phyloP scores from a whole-genome alignment of 257 asterid species.

The Solanum pimpinellifolium region DNA sequence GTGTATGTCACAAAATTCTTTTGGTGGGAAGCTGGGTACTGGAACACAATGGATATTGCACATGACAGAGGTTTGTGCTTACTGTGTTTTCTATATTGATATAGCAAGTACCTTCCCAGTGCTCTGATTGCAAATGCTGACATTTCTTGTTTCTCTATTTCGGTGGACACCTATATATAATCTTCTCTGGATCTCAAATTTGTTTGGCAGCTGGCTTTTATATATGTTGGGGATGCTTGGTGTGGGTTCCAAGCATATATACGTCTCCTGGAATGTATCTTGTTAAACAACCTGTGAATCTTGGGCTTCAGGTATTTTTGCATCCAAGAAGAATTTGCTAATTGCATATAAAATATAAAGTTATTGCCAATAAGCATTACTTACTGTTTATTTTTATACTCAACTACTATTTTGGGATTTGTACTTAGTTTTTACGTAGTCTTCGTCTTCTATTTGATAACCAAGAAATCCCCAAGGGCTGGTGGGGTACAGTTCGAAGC shows the following conservation, averaged over 20 bases:
- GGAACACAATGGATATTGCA: constrained; percentile 99
- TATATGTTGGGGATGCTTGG: constrained; percentile 99
- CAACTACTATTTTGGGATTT: neutral
- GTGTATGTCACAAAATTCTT: constrained; percentile 89
- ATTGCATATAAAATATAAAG: neutral
- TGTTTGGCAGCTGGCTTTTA: constrained; percentile 84
- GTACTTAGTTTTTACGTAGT: neutral
- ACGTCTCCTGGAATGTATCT: constrained; percentile 99
- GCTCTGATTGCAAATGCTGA: neutral
- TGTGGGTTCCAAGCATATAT: constrained; percentile 91
- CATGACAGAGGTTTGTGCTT: constrained; percentile 82
- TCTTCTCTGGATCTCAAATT: neutral
- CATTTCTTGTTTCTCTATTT: neutral
- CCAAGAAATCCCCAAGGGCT: neutral
- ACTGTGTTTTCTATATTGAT: neutral
- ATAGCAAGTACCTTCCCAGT: neutral
- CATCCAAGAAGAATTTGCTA: neutral
- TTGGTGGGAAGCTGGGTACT: constrained; percentile 99
- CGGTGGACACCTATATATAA: neutral
- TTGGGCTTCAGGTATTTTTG: constrained; percentile 65
- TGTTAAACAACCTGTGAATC: constrained; percentile 81
- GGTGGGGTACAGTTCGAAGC: neutral
- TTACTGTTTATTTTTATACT: neutral
- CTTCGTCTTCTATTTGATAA: neutral
- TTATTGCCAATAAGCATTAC: neutral